A percentile compares a stretch with the other conserved stretches of the same genome.
Evolutionary conservation across 208 protist species (phyloP).

Genomic region (Kentomonas sorsogonicus): DNA sequence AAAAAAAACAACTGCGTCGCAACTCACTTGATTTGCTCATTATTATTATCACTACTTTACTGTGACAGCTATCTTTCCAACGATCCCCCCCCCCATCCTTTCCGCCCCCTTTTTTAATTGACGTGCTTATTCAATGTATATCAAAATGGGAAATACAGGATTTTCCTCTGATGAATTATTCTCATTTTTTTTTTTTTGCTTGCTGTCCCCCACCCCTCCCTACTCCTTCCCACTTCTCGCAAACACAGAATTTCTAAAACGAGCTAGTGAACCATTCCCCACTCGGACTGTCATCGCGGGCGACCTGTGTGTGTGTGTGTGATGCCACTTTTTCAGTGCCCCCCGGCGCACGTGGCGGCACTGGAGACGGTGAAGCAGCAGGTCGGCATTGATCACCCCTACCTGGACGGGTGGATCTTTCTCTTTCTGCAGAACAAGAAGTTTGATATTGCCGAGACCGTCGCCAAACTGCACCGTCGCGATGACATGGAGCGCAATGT

Average conservation of each 20-base stretch:
- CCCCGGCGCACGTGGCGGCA: constrained; percentile 26
- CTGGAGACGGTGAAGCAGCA: constrained; percentile 59
- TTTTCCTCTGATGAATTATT: no score
- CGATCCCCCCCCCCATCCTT: not conserved
- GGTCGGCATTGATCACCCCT: constrained; percentile 37
- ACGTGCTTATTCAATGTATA: no score
- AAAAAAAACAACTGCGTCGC: not conserved
- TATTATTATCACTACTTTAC: not conserved
- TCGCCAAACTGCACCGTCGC: constrained; percentile 60
- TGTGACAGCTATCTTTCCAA: not conserved
- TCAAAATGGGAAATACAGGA: no score
- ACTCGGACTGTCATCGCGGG: no score
- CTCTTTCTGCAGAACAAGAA: constrained; percentile 79
- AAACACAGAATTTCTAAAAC: no score
- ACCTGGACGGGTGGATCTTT: constrained; percentile 71
- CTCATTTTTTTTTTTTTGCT: not conserved
- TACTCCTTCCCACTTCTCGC: no score
- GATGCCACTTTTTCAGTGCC: constrained; percentile 29
- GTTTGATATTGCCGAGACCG: constrained; percentile 57
- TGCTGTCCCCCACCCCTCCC: not conserved
- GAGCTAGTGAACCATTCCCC: no score
- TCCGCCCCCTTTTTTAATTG: no score
- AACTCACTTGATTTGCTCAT: not conserved
- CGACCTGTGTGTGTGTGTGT: not conserved
- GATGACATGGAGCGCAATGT: constrained; percentile 54